phyloP scores from a whole-genome alignment of 306 rosid genomes.

The Fragaria nilgerrensis region DNA sequence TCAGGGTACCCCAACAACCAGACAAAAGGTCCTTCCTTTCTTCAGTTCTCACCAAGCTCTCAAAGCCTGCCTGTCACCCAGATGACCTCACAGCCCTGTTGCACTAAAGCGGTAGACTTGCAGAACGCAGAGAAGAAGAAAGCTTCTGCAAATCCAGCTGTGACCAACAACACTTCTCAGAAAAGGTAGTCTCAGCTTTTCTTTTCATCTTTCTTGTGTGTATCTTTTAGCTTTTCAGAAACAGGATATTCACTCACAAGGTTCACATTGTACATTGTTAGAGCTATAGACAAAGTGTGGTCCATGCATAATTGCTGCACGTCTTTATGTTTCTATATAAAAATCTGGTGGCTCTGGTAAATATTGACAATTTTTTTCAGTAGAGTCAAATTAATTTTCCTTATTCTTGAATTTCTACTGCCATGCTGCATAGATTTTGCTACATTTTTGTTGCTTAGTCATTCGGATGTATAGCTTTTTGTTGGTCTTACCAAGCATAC shows the following conservation, averaged over 20 bases:
- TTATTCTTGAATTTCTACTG: background rate
- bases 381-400: background rate
- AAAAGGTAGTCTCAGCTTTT: conserved; percentile 56
- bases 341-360: conserved; percentile 31
- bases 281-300: conserved; percentile 36
- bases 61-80: conserved; percentile 41
- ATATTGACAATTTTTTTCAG: background rate
- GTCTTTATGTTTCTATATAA: conserved; percentile 7
- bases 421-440: background rate
- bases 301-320: conserved; percentile 45
- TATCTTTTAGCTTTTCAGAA: conserved; percentile 25
- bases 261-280: conserved; percentile 36
- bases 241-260: conserved; percentile 62
- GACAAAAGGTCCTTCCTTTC: conserved; percentile 43
- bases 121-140: conserved; percentile 50
- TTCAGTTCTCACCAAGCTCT: conserved; percentile 35
- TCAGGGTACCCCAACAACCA: conserved; percentile 28
- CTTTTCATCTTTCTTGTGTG: background rate
- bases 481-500: conserved; percentile 19
- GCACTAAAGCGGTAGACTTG: conserved; percentile 49
- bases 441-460: background rate
- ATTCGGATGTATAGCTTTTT: background rate
- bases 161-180: conserved; percentile 79
- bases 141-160: conserved; percentile 55
- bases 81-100: conserved; percentile 43